Conservation (phyloP, 106 monocot genomes). For the Posidonia australis region DNA sequence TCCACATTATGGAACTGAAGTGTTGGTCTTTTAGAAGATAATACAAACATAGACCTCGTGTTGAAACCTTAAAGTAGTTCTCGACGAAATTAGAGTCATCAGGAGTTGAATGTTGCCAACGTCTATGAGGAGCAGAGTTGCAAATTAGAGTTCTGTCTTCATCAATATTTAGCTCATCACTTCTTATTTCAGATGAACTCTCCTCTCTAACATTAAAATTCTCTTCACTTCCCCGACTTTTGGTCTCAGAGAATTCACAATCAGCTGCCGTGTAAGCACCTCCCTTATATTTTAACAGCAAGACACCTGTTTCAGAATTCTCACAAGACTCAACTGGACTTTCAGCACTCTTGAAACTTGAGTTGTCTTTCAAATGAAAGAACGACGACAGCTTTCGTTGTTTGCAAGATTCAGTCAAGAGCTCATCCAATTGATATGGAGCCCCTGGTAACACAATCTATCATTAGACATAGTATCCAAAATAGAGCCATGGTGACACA, state of each 20-base stretch:
- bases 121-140: slow-evolving; percentile 9
- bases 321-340: not conserved
- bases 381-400: slow-evolving; percentile 71
- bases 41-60: not conserved
- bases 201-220: slow-evolving; percentile 7
- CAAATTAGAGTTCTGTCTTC: slow-evolving; percentile 20
- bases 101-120: slow-evolving; percentile 35
- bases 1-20: too few relatives aligned
- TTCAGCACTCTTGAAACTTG: slow-evolving; percentile 20
- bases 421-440: slow-evolving; percentile 55
- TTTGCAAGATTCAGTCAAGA: slow-evolving; percentile 27
- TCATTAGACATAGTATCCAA: not conserved
- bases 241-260: not conserved
- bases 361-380: slow-evolving; percentile 35
- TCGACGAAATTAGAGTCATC: slow-evolving; percentile 84
- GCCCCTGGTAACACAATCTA: slow-evolving; percentile 22
- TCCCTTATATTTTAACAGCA: slow-evolving; percentile 8
- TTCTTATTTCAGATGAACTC: slow-evolving; percentile 3
- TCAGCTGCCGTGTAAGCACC: slow-evolving; percentile 5
- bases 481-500: too few relatives aligned
- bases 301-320: slow-evolving; percentile 16
- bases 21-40: not conserved
- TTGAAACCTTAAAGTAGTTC: slow-evolving; percentile 83
- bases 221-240: slow-evolving; percentile 9
- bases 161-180: slow-evolving; percentile 1